Evolutionary conservation across 2,329 filamentous ascomycete genomes (phyloP), one percentile per base, ranked within the genome.

Genomic region (Coniochaeta prunicola): DNA sequence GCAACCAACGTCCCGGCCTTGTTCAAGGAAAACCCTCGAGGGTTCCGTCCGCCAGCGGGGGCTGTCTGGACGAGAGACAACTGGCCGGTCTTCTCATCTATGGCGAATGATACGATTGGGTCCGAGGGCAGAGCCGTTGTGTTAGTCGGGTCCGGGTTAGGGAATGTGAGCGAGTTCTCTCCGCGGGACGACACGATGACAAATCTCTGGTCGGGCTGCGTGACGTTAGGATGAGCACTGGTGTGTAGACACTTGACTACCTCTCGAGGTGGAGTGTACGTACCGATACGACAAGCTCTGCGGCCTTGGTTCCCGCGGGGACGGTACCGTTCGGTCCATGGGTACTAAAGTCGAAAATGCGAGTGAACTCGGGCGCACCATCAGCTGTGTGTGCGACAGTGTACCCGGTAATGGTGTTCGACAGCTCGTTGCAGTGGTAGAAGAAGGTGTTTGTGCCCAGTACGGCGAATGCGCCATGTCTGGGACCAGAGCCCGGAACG

Each of bases 21-120:
- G 70, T 88, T 91, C 59, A 90, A 72, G 56, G 80, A 81, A 69
- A 90, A 88, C 38, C 88, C 86, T 21, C 89, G 80, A 0, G 90
- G 89, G 59, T 79, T 81, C 8, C 74, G 70, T 2, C 90, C 90
- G 55, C 87, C 86, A 0, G 85, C 80, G 0, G 87, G 77, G 17
- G 80, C 80, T 28, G 84, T 76, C 64, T 88, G 80, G 2, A 83
- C 69, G 58, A 84, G 78, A 0, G 67, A 71, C 30, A 91, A 75
- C 1, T 71, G 74, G 7, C 87, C 88, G 17, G 79, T 80, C 17
- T 68, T 62, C 1, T 67, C 60, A 64, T 83, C 72, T 63, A 90
- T 80, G 58, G 74, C 67, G 74, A 84, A 90, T 59, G 77, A 84
- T 60, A 87, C 79, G 58, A 92, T 73, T 0, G 87, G 81, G 69